A percentile compares a stretch with the other conserved stretches of the same genome.
These are phyloP conservation scores for Trichoderma simmonsii DNA, from an alignment of 2,329 filamentous ascomycete species.

Conservation along the genomic window DNA sequence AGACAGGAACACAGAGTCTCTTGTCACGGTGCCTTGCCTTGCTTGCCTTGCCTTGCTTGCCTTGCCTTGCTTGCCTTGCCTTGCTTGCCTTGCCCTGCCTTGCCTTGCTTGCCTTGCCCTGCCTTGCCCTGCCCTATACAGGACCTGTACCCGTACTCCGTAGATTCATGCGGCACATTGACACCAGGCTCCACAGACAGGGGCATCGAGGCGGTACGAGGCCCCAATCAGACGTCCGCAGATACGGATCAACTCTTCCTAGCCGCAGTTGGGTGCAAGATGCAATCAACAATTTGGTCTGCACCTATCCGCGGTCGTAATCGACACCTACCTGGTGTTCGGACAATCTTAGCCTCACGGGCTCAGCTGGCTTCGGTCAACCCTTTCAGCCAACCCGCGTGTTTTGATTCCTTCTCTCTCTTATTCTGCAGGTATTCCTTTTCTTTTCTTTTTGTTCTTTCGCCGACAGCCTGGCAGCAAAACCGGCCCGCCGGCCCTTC, in stretches of 20 bases:
- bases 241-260: background rate
- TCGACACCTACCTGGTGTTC: conserved; percentile 1
- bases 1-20: background rate
- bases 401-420: background rate
- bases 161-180: conserved; percentile 8
- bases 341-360: conserved; percentile 1
- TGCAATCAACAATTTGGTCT: conserved; percentile 8
- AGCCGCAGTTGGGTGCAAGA: conserved; percentile 11
- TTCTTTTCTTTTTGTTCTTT: background rate
- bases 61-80: too few species aligned
- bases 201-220: background rate
- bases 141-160: background rate
- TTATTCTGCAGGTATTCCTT: background rate
- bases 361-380: conserved; percentile 7
- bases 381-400: background rate
- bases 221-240: conserved; percentile 2
- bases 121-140: background rate
- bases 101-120: background rate
- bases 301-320: conserved; percentile 15
- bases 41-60: too few species aligned
- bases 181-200: background rate
- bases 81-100: background rate
- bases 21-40: background rate
- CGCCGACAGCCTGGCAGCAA: background rate
- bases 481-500: conserved; percentile 5